These are phyloP conservation scores for Epichloe scottii DNA, from an alignment of 2,329 filamentous ascomycete genomes.

Conservation along the genomic window DNA sequence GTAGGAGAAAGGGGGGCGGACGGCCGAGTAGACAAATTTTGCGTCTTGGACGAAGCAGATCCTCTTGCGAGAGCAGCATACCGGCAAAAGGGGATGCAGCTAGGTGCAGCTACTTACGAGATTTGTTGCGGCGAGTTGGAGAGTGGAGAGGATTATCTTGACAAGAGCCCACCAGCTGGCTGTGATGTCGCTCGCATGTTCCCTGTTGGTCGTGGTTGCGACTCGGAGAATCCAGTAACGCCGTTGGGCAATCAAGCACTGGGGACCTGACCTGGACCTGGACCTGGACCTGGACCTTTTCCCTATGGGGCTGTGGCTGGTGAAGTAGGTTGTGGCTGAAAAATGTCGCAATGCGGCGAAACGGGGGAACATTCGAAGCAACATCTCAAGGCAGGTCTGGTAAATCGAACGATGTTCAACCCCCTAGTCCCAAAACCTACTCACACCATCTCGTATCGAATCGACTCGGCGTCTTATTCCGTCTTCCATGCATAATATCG, in stretches of 20 bases:
- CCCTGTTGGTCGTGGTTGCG: neutral
- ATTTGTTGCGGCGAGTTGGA: neutral
- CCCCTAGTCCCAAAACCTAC: neutral
- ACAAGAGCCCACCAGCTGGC: neutral
- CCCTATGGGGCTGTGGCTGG: neutral
- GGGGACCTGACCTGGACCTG: neutral
- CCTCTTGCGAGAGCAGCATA: neutral
- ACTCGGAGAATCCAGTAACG: constrained; percentile 1
- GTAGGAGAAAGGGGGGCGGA: neutral
- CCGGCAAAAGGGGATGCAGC: neutral
- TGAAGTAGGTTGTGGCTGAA: neutral
- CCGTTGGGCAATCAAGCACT: constrained; percentile 1
- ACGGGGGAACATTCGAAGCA: neutral
- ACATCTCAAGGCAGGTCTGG: no score
- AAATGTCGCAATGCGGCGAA: neutral
- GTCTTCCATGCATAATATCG: neutral
- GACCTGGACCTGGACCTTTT: neutral
- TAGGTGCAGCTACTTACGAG: neutral
- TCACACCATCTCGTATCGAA: neutral
- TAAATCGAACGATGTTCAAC: no score
- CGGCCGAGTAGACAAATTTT: neutral
- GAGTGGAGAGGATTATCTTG: neutral
- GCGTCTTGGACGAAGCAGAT: neutral
- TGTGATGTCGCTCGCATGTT: constrained; percentile 1
- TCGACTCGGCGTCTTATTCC: neutral